Evolutionary conservation across 2,329 filamentous ascomycete genomes (phyloP), one percentile per base, ranked within the genome.

Genomic region (Venturia pyrina): DNA sequence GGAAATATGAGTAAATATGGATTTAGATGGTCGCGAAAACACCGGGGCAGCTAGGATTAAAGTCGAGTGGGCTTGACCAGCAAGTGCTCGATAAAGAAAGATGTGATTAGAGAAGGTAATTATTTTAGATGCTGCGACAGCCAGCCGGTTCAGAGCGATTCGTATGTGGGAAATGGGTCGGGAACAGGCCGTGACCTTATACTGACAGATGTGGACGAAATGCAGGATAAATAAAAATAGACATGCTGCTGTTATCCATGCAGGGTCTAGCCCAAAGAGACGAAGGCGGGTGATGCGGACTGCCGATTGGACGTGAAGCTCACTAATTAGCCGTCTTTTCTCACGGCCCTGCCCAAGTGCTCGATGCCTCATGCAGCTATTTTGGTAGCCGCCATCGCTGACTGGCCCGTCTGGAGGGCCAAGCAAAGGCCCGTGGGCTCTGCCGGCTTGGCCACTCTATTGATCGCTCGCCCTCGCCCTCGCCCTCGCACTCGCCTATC

Each of bases 121-220:
- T 64, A 66, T 64, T 66, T 37, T 37, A 59, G 64, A 66, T 60
- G 63, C 59, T 66, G 64, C 64, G 37, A 66, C 64, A 62, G 53
- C 64, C 64, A 62, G 64, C 64, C 64, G 64, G 64, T 66, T 48
- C 37, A 65, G 53, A 65, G 63, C 63, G 63, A 62, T 46, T 17
- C 40, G 43, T 43, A 62, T 34, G 21, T 34, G 60, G 50, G 6
- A 21, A 40, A 19, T 40, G 63, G 50, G 34, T 50, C 34, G 63
- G 41, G 46, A 50, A 32, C 48, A 37, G 53, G 63, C 24, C 63
- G 37, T 37, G 37, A 40, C 48, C 63, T 65, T 65, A 65, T 65
- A 65, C 34, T n/a, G 43, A 65, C 37, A 44, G 28, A 65, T 60
- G 21, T 64, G 40, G 40, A 50, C 46, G 62, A 40, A 48, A 40